Evolutionary conservation across 2,329 filamentous ascomycete species (phyloP), one percentile per base, ranked within the genome.

Genomic region (Aspergillus ochraceus): DNA sequence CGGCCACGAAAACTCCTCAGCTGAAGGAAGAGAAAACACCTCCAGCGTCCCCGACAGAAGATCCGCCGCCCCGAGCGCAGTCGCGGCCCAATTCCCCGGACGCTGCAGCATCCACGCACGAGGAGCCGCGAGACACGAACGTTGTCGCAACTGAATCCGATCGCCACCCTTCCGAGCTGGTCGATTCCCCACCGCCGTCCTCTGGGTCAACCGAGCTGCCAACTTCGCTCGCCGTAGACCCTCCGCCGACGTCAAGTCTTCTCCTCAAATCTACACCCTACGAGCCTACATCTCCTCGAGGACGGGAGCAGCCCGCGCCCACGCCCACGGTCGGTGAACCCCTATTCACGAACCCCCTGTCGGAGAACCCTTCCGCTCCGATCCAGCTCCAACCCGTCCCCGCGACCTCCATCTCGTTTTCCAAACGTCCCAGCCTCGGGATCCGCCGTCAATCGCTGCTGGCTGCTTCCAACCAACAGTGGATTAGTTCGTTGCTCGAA

Each of bases 381-480:
- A n/a, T 54, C 49, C 42, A 59, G 49, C 59, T 64, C 42, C 61
- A 59, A 19, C 58, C 53, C 22, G 45, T 52, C 11, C 14, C 57
- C 52, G 30, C 60, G 49, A 53, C 59, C 19, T 51, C 66, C 55
- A 57, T 64, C 58, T 55, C 61, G 47, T 54, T 64, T 52, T 49
- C 70, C 32, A 71, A 72, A 53, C 75, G 75, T 36, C 74, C 74
- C 17, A 72, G 69, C 49, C 64, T 76, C 53, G 69, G 70, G 17
- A 59, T 70, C 47, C 74, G 77, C 50, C 71, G 74, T 11, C 76
- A 78, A 61, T 78, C 76, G 57, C 69, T 79, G 52, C 71, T 78
- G 42, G 71, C 75, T n/a, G 58, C 69, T 3, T 71, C 74, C 29
- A 75, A 77, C 45, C 76, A 77, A 58, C 68, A 77, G 47, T 65